Base-by-base conservation (phyloP, 805 yeast genomes). In the Candida tammaniensis region DNA sequence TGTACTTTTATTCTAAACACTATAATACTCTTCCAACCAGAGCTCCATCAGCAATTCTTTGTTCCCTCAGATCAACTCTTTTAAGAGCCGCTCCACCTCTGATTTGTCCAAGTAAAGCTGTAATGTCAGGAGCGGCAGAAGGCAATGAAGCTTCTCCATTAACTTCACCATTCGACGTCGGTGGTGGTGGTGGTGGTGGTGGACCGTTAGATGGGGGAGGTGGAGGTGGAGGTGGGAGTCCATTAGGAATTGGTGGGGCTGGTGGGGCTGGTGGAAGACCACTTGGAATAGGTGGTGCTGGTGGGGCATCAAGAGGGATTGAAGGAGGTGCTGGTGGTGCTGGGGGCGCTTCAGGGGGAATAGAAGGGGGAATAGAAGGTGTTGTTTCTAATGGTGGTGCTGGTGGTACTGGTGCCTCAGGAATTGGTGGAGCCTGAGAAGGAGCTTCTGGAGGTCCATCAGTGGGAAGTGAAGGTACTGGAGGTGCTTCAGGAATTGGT, bases 21-120 rank as follows among this genome's bases (percentile, higher is more conserved):
- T 43, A 54, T 29, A 55, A 45, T 7, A 78, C 82, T 48, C 57
- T 67, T 11, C 84, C 83, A 14, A 70, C 79, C 7, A 55, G 49
- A 9, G 69, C 65, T 10, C 72, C 68, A 28, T 65, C 70, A 10
- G 70, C 60, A 29, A 73, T 61, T 27, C 66, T 68, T 46, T 73
- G 68, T 36, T 74, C 68, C 20, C 58, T 54, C 4, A 72, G 73
- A 34, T 64, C 63, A 3, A 80, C 84, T 46, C 64, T 76, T 40
- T 61, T 70, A 51, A 80, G 65, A 2, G 65, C 32, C 24, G 56
- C 65, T 3, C 86, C 86, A 1, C 70, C 60, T 8, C 63, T 61
- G 33, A 80, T 80, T 51, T 80, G 79, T 3, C 80, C 79, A 34
- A 80, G 59, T 33, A 76, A 59, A 1, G 79, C 78, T 26, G 64